Evolutionary conservation across 331 rosid genomes (phyloP).

Genomic region (Malus hybrid): DNA sequence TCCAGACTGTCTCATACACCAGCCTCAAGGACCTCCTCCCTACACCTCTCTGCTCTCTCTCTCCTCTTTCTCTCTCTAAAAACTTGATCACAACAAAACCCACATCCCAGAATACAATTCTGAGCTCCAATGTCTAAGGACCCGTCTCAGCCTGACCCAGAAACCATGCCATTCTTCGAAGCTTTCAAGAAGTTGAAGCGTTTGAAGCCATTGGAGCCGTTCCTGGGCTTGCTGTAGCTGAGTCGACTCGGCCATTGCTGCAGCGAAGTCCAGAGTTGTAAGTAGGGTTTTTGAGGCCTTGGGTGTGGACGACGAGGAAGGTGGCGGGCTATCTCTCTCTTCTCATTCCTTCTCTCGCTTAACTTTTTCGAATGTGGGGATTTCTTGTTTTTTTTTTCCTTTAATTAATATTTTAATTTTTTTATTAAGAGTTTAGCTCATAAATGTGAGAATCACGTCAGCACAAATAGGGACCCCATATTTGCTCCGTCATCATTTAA

Average conservation of each 20-base stretch:
- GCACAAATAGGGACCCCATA: too few species aligned
- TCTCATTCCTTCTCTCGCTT: not conserved
- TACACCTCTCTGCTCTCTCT: conserved; percentile 17
- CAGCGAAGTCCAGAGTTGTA: not conserved
- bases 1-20: conserved; percentile 20
- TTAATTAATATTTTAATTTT: too few species aligned
- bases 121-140: conserved; percentile 36
- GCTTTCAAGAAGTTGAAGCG: conserved; percentile 50
- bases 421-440: too few species aligned
- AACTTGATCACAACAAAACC: conserved; percentile 16
- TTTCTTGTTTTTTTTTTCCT: too few species aligned
- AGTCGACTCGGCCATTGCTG: conserved; percentile 77
- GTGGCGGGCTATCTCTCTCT: conserved; percentile 6
- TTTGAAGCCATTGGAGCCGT: conserved; percentile 49
- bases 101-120: conserved; percentile 8
- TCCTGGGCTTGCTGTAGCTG: conserved; percentile 68
- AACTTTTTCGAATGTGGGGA: not conserved
- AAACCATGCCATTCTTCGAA: conserved; percentile 42
- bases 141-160: conserved; percentile 23
- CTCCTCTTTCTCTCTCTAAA: not conserved
- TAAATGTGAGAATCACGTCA: too few species aligned
- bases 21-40: conserved; percentile 39
- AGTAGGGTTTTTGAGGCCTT: not conserved
- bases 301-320: not conserved
- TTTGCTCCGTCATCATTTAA: too few species aligned